Percentiles rank a stretch among this genome's conserved stretches.
phyloP scores from a whole-genome alignment of 2,329 filamentous ascomycete genomes.

The Exophiala bonariae region DNA sequence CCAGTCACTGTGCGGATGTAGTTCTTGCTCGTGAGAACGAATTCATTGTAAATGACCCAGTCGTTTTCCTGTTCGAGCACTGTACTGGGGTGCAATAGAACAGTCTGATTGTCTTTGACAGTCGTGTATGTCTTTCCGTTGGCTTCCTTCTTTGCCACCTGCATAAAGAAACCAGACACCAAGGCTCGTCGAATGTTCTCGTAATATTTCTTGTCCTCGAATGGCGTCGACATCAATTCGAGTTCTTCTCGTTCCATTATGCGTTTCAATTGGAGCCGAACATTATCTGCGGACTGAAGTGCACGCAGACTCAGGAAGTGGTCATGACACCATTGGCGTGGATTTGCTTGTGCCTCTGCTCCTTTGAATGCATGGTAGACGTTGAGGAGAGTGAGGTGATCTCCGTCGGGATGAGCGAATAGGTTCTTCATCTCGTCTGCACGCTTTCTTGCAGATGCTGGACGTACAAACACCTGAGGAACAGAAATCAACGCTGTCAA shows the following conservation, averaged over 20 bases:
- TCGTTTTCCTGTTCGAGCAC: constrained; percentile 86
- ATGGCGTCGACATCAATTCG: constrained; percentile 83
- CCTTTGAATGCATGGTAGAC: constrained; percentile 97
- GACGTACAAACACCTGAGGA: constrained; percentile 89
- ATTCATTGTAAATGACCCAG: constrained; percentile 98
- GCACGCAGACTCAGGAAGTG: constrained; percentile 91
- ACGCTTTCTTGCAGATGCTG: constrained; percentile 78
- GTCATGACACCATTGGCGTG: constrained; percentile 93
- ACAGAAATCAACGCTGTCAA: constrained; percentile 92
- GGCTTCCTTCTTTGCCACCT: constrained; percentile 90
- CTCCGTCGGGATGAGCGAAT: constrained; percentile 89
- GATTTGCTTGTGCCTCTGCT: constrained; percentile 66
- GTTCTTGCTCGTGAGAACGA: constrained; percentile 96
- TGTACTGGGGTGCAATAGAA: constrained; percentile 90
- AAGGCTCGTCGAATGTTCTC: constrained; percentile 92
- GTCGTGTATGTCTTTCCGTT: constrained; percentile 90
- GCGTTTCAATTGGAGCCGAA: constrained; percentile 84
- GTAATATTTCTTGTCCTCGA: constrained; percentile 96
- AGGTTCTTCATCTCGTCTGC: constrained; percentile 97
- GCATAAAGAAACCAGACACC: constrained; percentile 98
- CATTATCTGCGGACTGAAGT: constrained; percentile 88
- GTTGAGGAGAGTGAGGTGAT: constrained; percentile 94
- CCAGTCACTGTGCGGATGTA: constrained; percentile 93
- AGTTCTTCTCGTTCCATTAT: constrained; percentile 95
- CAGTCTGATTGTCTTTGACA: constrained; percentile 93